Percentiles rank a stretch among this genome's conserved stretches.
Evolutionary conservation across 768 basidiomycete species (phyloP).

Genomic region (Phylloporus arenicola): DNA sequence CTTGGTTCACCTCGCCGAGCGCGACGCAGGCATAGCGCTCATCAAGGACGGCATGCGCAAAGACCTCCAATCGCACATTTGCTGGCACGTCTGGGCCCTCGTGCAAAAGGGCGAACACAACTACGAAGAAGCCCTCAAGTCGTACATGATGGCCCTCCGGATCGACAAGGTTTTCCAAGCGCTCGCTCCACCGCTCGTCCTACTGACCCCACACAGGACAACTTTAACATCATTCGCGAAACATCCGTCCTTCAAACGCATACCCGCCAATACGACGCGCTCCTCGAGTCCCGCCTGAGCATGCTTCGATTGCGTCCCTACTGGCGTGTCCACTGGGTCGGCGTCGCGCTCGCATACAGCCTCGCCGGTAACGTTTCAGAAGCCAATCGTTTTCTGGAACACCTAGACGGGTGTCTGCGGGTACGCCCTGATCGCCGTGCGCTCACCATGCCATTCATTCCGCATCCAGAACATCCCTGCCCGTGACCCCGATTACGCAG

Average conservation of each 20-base stretch:
- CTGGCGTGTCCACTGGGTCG: conserved; percentile 85
- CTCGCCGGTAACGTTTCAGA: conserved; percentile 69
- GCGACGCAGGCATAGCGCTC: conserved; percentile 76
- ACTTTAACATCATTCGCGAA: conserved; percentile 89
- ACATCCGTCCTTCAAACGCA: conserved; percentile 86
- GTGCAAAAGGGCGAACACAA: conserved; percentile 92
- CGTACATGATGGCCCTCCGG: conserved; percentile 82
- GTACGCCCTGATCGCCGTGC: conserved; percentile 29
- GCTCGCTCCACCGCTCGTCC: background rate
- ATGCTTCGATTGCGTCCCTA: conserved; percentile 78
- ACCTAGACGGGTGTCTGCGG: conserved; percentile 68
- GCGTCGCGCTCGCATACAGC: conserved; percentile 82
- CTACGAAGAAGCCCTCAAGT: conserved; percentile 90
- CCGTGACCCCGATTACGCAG: conserved; percentile 80
- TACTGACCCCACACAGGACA: conserved; percentile 55
- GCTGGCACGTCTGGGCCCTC: conserved; percentile 97
- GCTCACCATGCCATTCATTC: conserved; percentile 5
- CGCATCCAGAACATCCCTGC: conserved; percentile 59
- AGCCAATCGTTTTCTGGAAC: conserved; percentile 66
- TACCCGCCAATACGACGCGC: conserved; percentile 68
- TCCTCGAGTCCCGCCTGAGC: conserved; percentile 77
- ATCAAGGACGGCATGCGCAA: conserved; percentile 79
- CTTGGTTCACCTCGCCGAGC: conserved; percentile 70
- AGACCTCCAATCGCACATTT: conserved; percentile 87
- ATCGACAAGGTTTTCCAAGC: conserved; percentile 75